Conservation (phyloP, 345 rosid genomes). For the Populus deltoides region DNA sequence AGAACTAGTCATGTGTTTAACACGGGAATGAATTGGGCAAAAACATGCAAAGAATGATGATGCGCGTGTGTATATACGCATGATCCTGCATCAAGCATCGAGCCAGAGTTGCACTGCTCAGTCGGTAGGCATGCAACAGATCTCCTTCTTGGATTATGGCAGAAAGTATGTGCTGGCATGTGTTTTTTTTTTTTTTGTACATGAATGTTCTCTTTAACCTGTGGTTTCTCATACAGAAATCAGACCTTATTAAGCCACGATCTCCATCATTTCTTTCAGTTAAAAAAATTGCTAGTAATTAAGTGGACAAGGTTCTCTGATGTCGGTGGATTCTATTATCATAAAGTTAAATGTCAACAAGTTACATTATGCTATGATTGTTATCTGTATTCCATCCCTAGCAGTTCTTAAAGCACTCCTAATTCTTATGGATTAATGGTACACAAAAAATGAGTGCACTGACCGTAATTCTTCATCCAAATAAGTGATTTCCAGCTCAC, state of each 20-base stretch:
- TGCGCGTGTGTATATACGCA: background rate
- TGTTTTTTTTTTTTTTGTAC: no score
- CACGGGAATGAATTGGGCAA: background rate
- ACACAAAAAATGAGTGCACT: background rate
- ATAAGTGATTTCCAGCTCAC: constrained; percentile 60
- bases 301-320: no score
- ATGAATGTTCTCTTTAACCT: background rate
- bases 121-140: background rate
- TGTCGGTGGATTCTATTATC: no score
- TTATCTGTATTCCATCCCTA: background rate
- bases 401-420: background rate
- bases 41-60: background rate
- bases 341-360: no score
- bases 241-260: background rate
- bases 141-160: background rate
- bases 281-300: no score
- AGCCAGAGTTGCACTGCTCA: no score
- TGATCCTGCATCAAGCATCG: background rate
- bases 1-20: background rate
- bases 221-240: background rate
- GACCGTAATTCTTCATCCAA: constrained; percentile 58
- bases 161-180: background rate
- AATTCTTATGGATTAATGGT: background rate
- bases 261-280: background rate
- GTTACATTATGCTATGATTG: no score